Percentiles rank a stretch among this genome's conserved stretches.
phyloP scores from a whole-genome alignment of 1,139 yeast genomes.

The Pichia inconspicua region DNA sequence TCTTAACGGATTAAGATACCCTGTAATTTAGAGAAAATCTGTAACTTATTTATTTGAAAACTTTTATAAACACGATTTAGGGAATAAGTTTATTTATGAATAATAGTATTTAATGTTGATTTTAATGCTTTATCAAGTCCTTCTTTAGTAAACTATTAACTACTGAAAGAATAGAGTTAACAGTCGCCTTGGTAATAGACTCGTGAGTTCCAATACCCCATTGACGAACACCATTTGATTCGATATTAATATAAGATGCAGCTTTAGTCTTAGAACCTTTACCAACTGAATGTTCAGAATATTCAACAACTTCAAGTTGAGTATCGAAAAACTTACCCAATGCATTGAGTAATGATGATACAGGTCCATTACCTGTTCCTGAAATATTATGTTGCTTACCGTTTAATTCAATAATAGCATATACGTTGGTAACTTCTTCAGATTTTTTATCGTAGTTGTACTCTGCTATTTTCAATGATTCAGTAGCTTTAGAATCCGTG shows the following conservation, averaged over 20 bases:
- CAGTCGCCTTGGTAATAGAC: slow-evolving; percentile 87
- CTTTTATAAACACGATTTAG: not conserved
- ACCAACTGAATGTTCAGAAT: slow-evolving; percentile 91
- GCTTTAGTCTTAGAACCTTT: slow-evolving; percentile 81
- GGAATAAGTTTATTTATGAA: not conserved
- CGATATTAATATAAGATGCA: slow-evolving; percentile 75
- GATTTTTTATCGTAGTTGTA: slow-evolving; percentile 31
- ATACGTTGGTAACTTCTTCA: slow-evolving; percentile 23
- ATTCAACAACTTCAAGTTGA: slow-evolving; percentile 66
- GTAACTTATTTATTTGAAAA: too few relatives aligned
- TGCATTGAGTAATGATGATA: slow-evolving; percentile 85
- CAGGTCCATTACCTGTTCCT: slow-evolving; percentile 93
- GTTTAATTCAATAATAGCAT: slow-evolving; percentile 36
- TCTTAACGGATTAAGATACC: slow-evolving; percentile 12
- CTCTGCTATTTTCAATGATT: slow-evolving; percentile 42
- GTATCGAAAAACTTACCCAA: slow-evolving; percentile 49
- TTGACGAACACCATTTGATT: slow-evolving; percentile 31
- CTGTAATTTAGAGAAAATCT: not conserved
- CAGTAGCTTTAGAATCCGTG: slow-evolving; percentile 39
- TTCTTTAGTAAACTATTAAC: slow-evolving; percentile 41
- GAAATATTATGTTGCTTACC: slow-evolving; percentile 42
- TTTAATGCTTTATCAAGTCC: slow-evolving; percentile 1
- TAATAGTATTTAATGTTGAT: not conserved
- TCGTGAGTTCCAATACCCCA: slow-evolving; percentile 97
- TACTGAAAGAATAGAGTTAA: slow-evolving; percentile 71